phyloP scores from a whole-genome alignment of 75 land plant species.

The Pseudotsuga menziesii region DNA sequence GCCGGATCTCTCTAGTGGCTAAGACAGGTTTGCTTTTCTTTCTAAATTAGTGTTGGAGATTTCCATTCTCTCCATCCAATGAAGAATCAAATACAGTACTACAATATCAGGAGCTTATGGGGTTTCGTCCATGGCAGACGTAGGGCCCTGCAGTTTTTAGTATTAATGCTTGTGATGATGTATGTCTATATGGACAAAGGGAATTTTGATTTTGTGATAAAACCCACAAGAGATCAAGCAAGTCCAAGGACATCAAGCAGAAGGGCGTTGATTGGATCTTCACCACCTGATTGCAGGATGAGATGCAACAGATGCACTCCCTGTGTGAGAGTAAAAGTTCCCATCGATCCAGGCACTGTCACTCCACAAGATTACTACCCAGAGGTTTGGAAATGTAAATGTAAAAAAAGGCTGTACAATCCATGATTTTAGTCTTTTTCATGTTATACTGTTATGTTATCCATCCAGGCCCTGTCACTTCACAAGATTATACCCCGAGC shows the following conservation, averaged over 20 bases:
- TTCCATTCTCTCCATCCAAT: no score
- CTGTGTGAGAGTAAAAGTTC: no score
- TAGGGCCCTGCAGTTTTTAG: neutral
- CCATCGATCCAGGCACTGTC: neutral
- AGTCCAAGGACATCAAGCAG: neutral
- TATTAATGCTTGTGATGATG: neutral
- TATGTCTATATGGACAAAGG: neutral
- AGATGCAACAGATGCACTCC: neutral
- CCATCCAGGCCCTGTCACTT: no score
- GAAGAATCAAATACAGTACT: no score
- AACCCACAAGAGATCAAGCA: neutral
- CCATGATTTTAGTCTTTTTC: neutral
- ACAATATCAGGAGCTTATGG: neutral
- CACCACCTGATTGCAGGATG: conserved; percentile 1
- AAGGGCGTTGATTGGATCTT: neutral
- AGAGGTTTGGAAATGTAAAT: conserved; percentile 5
- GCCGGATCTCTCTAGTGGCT: no score
- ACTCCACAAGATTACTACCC: neutral
- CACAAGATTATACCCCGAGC: conserved; percentile 1
- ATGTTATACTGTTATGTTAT: no score
- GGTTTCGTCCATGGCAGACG: no score
- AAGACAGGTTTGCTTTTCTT: no score
- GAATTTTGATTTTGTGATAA: neutral
- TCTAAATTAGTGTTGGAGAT: no score
- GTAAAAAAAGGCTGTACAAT: neutral